These are phyloP conservation scores for Fusarium keratoplasticum DNA, from an alignment of 2,329 filamentous ascomycete genomes.

Conservation along the genomic window DNA sequence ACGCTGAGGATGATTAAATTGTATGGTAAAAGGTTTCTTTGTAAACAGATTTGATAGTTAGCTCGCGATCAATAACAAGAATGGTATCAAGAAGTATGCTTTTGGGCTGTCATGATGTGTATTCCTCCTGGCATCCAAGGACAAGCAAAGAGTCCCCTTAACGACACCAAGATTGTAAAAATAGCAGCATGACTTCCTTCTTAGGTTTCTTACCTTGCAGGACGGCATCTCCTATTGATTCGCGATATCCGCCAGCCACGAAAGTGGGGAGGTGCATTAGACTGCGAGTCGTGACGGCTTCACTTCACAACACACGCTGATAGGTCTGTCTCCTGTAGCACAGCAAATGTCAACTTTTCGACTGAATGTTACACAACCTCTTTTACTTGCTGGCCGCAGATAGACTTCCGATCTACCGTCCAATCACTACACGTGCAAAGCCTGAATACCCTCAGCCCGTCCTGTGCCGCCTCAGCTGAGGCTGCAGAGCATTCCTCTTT, in stretches of 20 bases:
- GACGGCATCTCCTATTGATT: not conserved
- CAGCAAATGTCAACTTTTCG: not conserved
- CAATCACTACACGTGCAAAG: not conserved
- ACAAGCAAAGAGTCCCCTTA: not conserved
- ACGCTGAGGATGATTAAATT: constrained; percentile 36
- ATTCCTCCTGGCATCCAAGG: not conserved
- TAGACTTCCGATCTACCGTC: not conserved
- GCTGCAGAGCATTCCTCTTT: not conserved
- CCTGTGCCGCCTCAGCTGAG: not conserved
- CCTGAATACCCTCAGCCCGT: not conserved
- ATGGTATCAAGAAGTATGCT: not conserved
- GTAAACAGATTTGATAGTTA: not conserved
- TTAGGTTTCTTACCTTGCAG: not conserved
- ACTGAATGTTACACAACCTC: not conserved
- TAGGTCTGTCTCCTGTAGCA: not conserved
- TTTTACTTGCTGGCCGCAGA: not conserved
- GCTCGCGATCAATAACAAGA: not conserved
- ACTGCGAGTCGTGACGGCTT: not conserved
- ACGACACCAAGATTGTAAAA: not conserved
- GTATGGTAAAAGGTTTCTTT: not conserved
- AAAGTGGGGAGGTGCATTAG: not conserved
- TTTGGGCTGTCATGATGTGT: not conserved
- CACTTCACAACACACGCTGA: not conserved
- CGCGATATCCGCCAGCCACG: not conserved
- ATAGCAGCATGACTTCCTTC: not conserved